Percentiles rank a stretch among this genome's conserved stretches.
Conservation (phyloP, 306 rosid species). For the Mimosa pudica region DNA sequence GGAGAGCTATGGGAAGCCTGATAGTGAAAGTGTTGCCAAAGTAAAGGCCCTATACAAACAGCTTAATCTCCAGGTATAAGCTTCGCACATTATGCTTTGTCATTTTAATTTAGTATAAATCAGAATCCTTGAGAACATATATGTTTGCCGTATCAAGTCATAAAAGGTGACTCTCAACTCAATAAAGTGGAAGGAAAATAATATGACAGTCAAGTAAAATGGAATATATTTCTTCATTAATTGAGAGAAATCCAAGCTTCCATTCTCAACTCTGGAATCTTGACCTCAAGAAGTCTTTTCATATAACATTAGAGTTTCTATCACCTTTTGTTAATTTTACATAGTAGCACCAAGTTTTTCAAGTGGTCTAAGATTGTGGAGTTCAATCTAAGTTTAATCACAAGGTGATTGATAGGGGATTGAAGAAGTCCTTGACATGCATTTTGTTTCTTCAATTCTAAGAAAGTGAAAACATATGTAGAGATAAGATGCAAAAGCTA, state of each 20-base stretch:
- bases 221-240: neutral
- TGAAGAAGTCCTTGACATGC: neutral
- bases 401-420: neutral
- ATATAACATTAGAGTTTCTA: neutral
- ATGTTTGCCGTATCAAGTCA: conserved; percentile 5
- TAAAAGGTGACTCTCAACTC: conserved; percentile 19
- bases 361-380: neutral
- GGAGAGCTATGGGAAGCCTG: conserved; percentile 83
- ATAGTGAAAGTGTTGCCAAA: conserved; percentile 61
- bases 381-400: neutral
- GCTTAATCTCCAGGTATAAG: conserved; percentile 77
- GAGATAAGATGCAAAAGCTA: conserved; percentile 1
- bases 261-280: neutral
- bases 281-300: neutral
- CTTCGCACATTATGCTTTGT: conserved; percentile 10
- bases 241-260: conserved; percentile 1
- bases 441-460: neutral
- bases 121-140: neutral
- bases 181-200: neutral
- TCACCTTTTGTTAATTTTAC: neutral
- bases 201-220: conserved; percentile 7
- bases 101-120: conserved; percentile 3
- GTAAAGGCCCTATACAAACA: conserved; percentile 73
- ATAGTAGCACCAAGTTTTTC: neutral
- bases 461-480: neutral